Base-by-base conservation (phyloP, 805 yeast genomes). In the Clavispora vitiphila region DNA sequence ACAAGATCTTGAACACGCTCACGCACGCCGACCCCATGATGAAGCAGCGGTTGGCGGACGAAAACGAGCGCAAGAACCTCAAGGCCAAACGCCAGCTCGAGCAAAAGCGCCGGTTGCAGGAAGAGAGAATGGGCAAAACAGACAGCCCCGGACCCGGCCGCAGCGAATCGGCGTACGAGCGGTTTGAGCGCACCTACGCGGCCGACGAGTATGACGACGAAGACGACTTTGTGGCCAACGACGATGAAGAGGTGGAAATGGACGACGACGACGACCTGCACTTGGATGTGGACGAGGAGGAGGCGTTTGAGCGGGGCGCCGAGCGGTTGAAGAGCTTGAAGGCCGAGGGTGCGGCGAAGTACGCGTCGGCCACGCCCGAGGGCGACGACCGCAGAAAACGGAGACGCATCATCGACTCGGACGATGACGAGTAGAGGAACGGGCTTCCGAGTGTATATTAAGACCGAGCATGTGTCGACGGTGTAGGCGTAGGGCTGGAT, bases 11-110 rank as follows among this genome's bases (percentile, higher is more conserved):
- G 51, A 74, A 72, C 51, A 71, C 80, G 1, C 68, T 77, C 31
- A 76, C 80, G 14, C 72, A 76, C 4, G 65, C 73, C 41, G 95
- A 86, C 64, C 95, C 93, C 1, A 79, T 81, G 58, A 62, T 78
- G 54, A 82, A 77, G 48, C 83, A 83, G 47, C 74, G 78, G 58
- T 73, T 74, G 53, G 73, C 83, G 34, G 91, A 84, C 58, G 83
- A 77, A 59, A 77, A 74, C 50, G 87, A 69, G 37, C 54, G 70
- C 34, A 67, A 78, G 52, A 75, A 76, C 16, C 80, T 79, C 54
- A 75, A 78, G 44, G 69, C 81, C 53, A 81, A 77, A 60, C 82
- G 81, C 48, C 82, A 83, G 64, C 70, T 84, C 54, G 83, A 80
- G 62, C 74, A 77, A 44, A 75, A 74, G 51, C 62, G 78, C 54